Base-by-base conservation (phyloP, 2,329 filamentous ascomycete genomes). In the Paecilomyces variotii region DNA sequence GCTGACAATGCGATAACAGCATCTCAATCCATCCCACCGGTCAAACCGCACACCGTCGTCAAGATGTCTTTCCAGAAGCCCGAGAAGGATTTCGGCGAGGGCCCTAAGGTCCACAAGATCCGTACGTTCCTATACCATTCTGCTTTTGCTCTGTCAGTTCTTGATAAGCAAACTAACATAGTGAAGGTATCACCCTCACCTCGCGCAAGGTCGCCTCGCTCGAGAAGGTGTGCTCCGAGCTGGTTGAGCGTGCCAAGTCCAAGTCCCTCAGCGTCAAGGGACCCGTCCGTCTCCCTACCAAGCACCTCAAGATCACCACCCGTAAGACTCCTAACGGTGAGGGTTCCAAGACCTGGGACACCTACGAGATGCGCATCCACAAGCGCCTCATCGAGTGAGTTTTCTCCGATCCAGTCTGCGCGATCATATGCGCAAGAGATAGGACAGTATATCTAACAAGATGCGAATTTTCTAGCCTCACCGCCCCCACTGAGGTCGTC, bases 311-410 rank as follows among this genome's bases (percentile, higher is more conserved):
- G 85, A 87, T 96, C 84, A 91, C 90, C 78, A 96, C 94, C 84
- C 89, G 94, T 76, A 99, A 99, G 89, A 97, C 94, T 67, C 94
- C 94, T 79, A 94, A 90, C 82, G 94, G 94, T 89, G 94, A 99
- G 87, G 94, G 94, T 83, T 95, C 89, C 81, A 99, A 99, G 91
- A 99, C 94, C 76, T 99, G 94, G 94, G 94, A 97, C 79, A 87
- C 85, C 80, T 99, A 84, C 81, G 93, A 99, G 88, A 95, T 99
- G 91, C 89, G 93, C 83, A 96, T 97, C 79, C 91, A 97, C 87
- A 97, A 97, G 89, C 89, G 92, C 72, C 85, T 97, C 76, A 97
- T 97, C 76, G 92, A 96, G 86, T 90, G 77, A 72, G 86, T 84
- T 52, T 19, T 49, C 56, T 54, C 57, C 53, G 3, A 14, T 19